Conservation (phyloP, 306 rosid genomes). For the Abrus precatorius region DNA sequence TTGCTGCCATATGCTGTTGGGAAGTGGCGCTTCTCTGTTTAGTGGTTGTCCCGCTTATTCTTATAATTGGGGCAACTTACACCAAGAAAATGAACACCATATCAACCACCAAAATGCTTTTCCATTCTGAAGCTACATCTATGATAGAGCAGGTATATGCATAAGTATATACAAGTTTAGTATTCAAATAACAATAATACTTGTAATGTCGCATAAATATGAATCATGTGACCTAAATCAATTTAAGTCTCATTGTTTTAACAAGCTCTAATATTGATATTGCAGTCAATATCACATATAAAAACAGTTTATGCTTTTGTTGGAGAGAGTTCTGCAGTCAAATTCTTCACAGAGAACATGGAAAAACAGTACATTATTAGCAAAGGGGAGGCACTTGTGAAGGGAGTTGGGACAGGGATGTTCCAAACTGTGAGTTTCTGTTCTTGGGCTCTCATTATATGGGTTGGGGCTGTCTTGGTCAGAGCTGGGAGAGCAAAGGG, state of each 20-base stretch:
- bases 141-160: constrained; percentile 77
- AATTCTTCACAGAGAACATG: constrained; percentile 68
- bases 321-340: constrained; percentile 73
- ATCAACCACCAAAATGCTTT: constrained; percentile 67
- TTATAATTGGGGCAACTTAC: constrained; percentile 80
- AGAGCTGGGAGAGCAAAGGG: constrained; percentile 65
- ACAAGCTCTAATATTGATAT: constrained; percentile 37
- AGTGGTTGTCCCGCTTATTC: constrained; percentile 79
- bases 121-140: constrained; percentile 79
- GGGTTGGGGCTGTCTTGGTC: constrained; percentile 92
- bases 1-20: constrained; percentile 82
- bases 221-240: constrained; percentile 8
- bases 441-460: constrained; percentile 86
- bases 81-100: constrained; percentile 77
- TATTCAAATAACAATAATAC: background rate
- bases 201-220: constrained; percentile 13
- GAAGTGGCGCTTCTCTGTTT: constrained; percentile 73
- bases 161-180: background rate
- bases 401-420: constrained; percentile 92
- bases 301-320: constrained; percentile 89
- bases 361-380: constrained; percentile 62
- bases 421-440: constrained; percentile 79
- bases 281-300: constrained; percentile 84
- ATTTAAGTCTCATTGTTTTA: background rate
- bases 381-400: constrained; percentile 81